A percentile compares a stretch with the other conserved stretches of the same genome.
phyloP scores from a whole-genome alignment of 352 stramenopile species.

The Saprolegnia diclina region DNA sequence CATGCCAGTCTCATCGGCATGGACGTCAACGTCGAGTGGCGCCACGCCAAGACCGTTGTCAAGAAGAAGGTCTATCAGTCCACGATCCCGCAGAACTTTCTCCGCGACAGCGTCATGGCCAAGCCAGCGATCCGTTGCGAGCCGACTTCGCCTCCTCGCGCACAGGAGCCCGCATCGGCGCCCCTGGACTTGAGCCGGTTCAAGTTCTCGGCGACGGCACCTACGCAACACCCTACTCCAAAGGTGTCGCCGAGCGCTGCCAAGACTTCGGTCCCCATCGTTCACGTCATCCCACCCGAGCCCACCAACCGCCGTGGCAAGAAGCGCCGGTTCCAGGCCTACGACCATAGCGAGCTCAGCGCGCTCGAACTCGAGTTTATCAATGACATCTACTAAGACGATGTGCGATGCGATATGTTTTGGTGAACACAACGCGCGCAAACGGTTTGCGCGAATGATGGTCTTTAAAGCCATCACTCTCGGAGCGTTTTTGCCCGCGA shows the following conservation, averaged over 20 bases:
- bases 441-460: not conserved
- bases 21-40: constrained; percentile 4
- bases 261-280: too few species aligned
- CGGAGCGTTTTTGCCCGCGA: not conserved
- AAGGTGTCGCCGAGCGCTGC: too few species aligned
- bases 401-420: too few species aligned
- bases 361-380: constrained; percentile 19
- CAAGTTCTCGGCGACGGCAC: not conserved
- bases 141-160: too few species aligned
- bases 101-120: not conserved
- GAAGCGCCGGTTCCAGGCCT: not conserved
- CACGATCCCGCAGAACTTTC: constrained; percentile 15
- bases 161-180: not conserved
- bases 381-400: constrained; percentile 18
- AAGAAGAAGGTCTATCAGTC: constrained; percentile 6
- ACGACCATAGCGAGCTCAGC: not conserved
- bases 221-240: too few species aligned
- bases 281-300: not conserved
- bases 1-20: not conserved
- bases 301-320: not conserved
- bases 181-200: not conserved
- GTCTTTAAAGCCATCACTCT: not conserved
- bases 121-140: too few species aligned
- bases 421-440: not conserved
- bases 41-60: not conserved